Evolutionary conservation across 2,329 filamentous ascomycete genomes (phyloP).

Genomic region (Colletotrichum navitas): DNA sequence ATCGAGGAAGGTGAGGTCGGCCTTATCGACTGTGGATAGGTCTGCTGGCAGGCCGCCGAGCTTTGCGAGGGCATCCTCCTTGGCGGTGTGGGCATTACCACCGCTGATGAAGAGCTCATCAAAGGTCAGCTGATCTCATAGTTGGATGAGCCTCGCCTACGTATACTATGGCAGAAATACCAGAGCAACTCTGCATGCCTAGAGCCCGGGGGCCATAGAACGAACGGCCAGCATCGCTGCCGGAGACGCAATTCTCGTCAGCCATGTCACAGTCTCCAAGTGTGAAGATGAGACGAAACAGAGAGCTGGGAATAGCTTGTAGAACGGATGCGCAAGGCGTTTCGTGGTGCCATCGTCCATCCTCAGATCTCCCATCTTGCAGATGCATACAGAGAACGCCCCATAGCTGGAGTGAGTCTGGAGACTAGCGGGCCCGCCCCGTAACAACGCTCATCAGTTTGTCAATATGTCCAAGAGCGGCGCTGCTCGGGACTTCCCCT

Average conservation of each 20-base stretch:
- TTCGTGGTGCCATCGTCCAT: constrained; percentile 9
- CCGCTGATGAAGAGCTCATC: constrained; percentile 61
- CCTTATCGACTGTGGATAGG: constrained; percentile 57
- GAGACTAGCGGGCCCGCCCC: not conserved
- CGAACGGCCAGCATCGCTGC: constrained; percentile 10
- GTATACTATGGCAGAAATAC: not conserved
- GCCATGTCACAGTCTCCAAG: not conserved
- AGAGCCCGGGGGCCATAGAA: not conserved
- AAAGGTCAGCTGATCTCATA: constrained; percentile 48
- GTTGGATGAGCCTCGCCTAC: constrained; percentile 1
- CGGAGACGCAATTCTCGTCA: not conserved
- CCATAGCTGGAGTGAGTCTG: not conserved
- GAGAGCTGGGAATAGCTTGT: not conserved
- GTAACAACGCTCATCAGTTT: not conserved
- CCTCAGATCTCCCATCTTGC: not conserved
- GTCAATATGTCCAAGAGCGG: not conserved
- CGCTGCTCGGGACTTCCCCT: constrained; percentile 21
- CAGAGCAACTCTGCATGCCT: not conserved
- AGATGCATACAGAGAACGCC: not conserved
- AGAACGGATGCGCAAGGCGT: not conserved
- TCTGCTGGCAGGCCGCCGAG: constrained; percentile 55
- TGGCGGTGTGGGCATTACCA: constrained; percentile 59
- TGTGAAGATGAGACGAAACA: not conserved
- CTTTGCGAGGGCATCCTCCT: constrained; percentile 57
- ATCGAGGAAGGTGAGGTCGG: constrained; percentile 63